These are phyloP conservation scores for Dioscorea cayenensis DNA, from an alignment of 116 monocot genomes.

Conservation along the genomic window DNA sequence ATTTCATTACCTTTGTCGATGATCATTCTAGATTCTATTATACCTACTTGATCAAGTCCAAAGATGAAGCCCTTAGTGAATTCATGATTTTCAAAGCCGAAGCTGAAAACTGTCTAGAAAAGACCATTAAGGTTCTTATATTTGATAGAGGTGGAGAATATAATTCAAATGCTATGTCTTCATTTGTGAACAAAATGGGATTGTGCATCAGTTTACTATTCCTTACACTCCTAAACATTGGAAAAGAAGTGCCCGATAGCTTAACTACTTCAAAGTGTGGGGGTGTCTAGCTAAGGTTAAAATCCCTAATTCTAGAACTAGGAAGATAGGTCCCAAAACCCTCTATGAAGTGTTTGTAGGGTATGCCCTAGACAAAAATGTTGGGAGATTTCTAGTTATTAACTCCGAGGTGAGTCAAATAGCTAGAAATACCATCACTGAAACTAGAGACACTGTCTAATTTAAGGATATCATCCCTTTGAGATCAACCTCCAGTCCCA, in stretches of 20 bases:
- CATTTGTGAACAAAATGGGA: not conserved
- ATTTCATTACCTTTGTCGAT: too few species aligned
- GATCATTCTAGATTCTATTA: too few species aligned
- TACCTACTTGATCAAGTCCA: too few species aligned
- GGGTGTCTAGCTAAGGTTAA: too few species aligned
- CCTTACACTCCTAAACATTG: not conserved
- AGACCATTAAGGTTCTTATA: too few species aligned
- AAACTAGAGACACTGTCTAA: not conserved
- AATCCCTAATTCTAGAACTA: not conserved
- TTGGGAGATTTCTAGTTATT: not conserved
- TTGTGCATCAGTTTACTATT: not conserved
- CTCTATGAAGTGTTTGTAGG: not conserved
- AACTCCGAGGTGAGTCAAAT: not conserved
- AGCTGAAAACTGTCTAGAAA: too few species aligned
- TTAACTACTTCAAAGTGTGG: conserved; percentile 3
- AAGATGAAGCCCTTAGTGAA: too few species aligned
- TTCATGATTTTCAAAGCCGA: too few species aligned
- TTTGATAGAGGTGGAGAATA: not conserved
- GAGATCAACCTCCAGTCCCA: not conserved
- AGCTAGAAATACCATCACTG: not conserved
- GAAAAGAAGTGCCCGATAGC: not conserved
- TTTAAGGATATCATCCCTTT: conserved; percentile 4
- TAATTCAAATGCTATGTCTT: not conserved
- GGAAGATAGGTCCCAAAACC: not conserved
- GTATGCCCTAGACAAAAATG: not conserved